Evolutionary conservation across 2,329 filamentous ascomycete species (phyloP).

Genomic region (Fusarium bactridioides): DNA sequence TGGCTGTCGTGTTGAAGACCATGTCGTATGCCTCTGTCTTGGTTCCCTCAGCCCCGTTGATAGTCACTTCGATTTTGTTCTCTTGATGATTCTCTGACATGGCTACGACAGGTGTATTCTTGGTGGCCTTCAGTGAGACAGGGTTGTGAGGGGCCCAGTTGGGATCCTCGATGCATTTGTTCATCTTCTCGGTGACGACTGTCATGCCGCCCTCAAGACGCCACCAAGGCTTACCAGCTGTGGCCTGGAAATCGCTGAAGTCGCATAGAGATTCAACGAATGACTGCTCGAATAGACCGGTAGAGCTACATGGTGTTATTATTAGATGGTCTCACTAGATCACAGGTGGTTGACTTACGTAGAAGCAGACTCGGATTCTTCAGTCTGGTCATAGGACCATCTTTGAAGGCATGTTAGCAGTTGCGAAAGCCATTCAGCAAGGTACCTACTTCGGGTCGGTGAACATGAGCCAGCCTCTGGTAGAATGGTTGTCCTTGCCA

Average conservation of each 20-base stretch:
- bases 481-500: constrained; percentile 4
- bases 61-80: neutral
- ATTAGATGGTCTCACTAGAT: accelerated
- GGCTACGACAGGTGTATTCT: neutral
- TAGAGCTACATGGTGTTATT: neutral
- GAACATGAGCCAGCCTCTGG: constrained; percentile 16
- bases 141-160: neutral
- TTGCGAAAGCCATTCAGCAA: accelerated
- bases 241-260: constrained; percentile 22
- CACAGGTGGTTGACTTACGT: neutral
- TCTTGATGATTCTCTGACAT: neutral
- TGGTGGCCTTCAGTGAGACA: neutral
- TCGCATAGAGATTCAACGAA: constrained; percentile 18
- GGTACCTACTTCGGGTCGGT: neutral
- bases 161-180: neutral
- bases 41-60: neutral
- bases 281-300: constrained; percentile 19
- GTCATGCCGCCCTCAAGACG: constrained; percentile 30
- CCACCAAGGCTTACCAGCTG: neutral
- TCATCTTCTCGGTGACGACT: constrained; percentile 15
- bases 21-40: constrained; percentile 3
- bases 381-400: neutral
- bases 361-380: neutral
- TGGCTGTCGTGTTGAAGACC: constrained; percentile 29
- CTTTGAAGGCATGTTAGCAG: accelerated